Base-by-base conservation (phyloP, 768 basidiomycete genomes). In the Leccinum ochraceum region DNA sequence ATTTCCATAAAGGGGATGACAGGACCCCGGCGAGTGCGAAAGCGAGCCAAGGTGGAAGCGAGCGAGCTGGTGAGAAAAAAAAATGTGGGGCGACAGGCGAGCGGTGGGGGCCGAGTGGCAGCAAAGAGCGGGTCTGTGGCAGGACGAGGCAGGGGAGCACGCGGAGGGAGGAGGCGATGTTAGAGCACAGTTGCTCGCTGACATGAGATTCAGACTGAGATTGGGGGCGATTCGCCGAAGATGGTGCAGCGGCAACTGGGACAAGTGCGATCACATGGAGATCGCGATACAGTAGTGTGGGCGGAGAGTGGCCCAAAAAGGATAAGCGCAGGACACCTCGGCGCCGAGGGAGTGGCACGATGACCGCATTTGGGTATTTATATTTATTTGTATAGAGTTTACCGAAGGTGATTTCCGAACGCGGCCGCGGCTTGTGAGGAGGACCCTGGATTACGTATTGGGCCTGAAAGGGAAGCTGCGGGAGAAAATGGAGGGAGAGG, bases 381-480 rank as follows among this genome's bases (percentile, higher is more conserved):
- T 16, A n/a, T 0, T 0, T 73, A 2, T 74, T 74, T 72, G 54
- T 42, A 16, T 44, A 63, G 60, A 67, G 65, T 73, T 74, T 73
- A 67, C 73, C 71, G 74, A 75, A 63, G 72, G 73, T 75, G 72
- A 74, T 74, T 74, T 74, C 73, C 73, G 73, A 75, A 74, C 74
- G 64, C 74, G 69, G 73, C 74, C 73, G 74, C 73, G 73, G 72
- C 67, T 68, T 69, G 69, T 67, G 53, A 60, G 61, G 66, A 59
- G 61, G 64, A 74, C 73, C 74, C 71, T 70, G 64, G 69, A 74
- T 74, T 74, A 74, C 73, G 73, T 74, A 69, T 26, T 2, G n/a
- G 56, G 6, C 70, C 59, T 53, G 54, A 72, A 66, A 22, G 63
- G 66, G 71, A 57, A 75, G 59, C 56, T 63, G 70, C 66, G 74